These are phyloP conservation scores for Aeschynomene evenia DNA, from an alignment of 306 rosid genomes.

Conservation along the genomic window DNA sequence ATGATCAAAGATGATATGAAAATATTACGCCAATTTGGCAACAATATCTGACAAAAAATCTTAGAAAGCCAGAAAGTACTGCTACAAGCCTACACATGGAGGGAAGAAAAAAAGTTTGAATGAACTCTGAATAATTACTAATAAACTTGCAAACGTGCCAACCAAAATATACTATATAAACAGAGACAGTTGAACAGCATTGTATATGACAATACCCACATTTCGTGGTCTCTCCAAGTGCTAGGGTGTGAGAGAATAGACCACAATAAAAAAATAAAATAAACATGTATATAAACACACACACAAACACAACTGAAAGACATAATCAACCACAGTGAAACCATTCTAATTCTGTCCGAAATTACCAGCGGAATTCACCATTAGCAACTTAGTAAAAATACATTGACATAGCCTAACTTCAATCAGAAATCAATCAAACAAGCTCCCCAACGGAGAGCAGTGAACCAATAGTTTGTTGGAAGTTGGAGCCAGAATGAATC, in stretches of 20 bases:
- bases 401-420: conserved; percentile 1
- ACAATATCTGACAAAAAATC: conserved; percentile 11
- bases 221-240: background rate
- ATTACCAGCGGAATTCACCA: conserved; percentile 1
- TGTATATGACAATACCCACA: background rate
- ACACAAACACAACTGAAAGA: no score
- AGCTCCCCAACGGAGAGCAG: conserved; percentile 5
- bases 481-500: conserved; percentile 19
- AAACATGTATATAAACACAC: no score
- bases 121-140: conserved; percentile 14
- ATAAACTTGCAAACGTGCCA: conserved; percentile 8
- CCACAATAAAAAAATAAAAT: background rate
- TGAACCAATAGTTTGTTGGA: background rate
- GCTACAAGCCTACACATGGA: conserved; percentile 1
- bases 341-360: conserved; percentile 1
- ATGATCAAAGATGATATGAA: conserved; percentile 1
- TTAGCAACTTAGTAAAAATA: conserved; percentile 17
- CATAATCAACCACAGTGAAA: conserved; percentile 13
- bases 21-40: conserved; percentile 9
- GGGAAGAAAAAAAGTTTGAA: conserved; percentile 1
- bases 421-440: background rate
- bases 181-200: background rate
- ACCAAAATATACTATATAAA: conserved; percentile 22
- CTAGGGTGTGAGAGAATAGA: background rate
- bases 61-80: conserved; percentile 14